Base-by-base conservation (phyloP, 2,329 filamentous ascomycete genomes). In the Pezicula rhizophila region DNA sequence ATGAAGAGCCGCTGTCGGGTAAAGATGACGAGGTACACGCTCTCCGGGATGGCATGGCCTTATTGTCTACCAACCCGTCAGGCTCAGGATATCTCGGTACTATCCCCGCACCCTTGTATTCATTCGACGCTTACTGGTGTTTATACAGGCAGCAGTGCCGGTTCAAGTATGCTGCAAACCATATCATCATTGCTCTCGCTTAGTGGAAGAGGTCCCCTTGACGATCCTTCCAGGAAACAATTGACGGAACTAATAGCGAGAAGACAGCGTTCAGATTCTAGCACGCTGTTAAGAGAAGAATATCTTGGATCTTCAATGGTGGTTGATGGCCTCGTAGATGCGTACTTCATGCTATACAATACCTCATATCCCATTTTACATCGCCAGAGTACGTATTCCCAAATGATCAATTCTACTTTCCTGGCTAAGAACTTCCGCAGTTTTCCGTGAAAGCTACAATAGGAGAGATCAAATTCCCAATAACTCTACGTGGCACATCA, bases 11-110 rank as follows among this genome's bases (percentile, higher is more conserved):
- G 8, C 42, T 54, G 8, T 54, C 50, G 11, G 50, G 40, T 31
- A 48, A 50, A 18, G 47, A 52, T 25, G 65, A 67, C 46, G 60
- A 64, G 33, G 57, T 61, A 14, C 58, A 63, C 42, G 60, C 61
- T 11, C 48, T 65, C 18, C 60, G 60, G 2, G 65, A 66, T 55
- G 65, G 64, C 18, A 67, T 67, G 64, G 64, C 64, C 14, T 56
- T 64, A 2, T 48, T 68, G 2, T 63, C 64, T 6, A 61, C 66
- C 6, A 60, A 67, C 23, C 63, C 63, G 1, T 63, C 56, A 18
- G 63, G 59, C 3, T 57, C 63, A 5, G 65, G 64, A 3, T 68
- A 67, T 50, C 48, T 68, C 12, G 62, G 63, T 38, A 54, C 28
- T 23, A 4, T 5, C 28, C 28, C 28, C 28, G 28, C 8, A 12